Percentiles rank a stretch among this genome's conserved stretches.
Evolutionary conservation across 2,329 filamentous ascomycete genomes (phyloP).

Genomic region (Fusarium udum): DNA sequence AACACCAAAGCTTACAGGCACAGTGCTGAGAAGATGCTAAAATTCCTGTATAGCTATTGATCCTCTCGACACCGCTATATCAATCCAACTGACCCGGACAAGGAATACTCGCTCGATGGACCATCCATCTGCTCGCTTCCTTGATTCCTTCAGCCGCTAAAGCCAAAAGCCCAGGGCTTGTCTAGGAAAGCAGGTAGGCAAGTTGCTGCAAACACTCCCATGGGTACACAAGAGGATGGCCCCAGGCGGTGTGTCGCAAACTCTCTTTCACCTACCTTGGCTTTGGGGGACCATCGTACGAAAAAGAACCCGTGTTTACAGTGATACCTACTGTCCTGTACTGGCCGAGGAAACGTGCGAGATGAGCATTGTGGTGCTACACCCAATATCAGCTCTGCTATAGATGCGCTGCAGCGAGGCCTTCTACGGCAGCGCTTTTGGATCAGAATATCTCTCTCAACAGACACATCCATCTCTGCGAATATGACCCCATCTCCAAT

Average conservation of each 20-base stretch:
- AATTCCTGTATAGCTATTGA: not conserved
- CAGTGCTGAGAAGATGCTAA: not conserved
- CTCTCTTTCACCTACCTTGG: conserved; percentile 13
- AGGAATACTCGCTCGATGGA: conserved; percentile 15
- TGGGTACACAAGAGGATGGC: conserved; percentile 32
- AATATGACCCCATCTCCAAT: conserved; percentile 20
- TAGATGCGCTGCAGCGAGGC: conserved; percentile 20
- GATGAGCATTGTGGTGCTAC: conserved; percentile 8
- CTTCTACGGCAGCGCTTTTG: conserved; percentile 8
- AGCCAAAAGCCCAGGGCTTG: conserved; percentile 11
- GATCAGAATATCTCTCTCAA: conserved; percentile 11
- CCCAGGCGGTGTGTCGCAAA: conserved; percentile 40
- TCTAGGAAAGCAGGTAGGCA: not conserved
- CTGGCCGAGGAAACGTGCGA: conserved; percentile 36
- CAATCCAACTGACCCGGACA: conserved; percentile 16
- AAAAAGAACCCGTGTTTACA: conserved; percentile 33
- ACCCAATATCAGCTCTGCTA: conserved; percentile 24
- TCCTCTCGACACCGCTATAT: conserved; percentile 14
- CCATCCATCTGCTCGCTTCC: conserved; percentile 19
- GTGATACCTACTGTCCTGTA: conserved; percentile 21
- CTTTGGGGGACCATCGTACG: conserved; percentile 30
- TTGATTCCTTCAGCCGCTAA: conserved; percentile 36
- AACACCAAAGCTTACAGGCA: not conserved
- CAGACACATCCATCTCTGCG: conserved; percentile 3
- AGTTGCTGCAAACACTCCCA: conserved; percentile 41